Conservation (phyloP, 257 asterid genomes). For the Jasminum sambac region DNA sequence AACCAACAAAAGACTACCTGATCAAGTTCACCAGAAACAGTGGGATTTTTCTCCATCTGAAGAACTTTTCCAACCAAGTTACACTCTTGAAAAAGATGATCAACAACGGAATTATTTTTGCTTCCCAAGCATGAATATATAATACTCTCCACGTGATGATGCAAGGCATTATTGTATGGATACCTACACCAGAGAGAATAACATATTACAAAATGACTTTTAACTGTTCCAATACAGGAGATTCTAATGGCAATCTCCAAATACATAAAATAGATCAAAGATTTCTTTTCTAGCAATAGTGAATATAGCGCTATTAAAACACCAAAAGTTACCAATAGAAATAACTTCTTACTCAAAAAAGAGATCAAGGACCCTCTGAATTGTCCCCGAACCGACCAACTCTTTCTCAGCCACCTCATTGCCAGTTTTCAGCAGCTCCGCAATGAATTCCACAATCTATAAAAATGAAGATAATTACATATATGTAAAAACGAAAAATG, state of each 20-base stretch:
- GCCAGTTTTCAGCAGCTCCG: conserved; percentile 81
- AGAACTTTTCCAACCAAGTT: conserved; percentile 69
- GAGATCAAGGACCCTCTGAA: conserved; percentile 76
- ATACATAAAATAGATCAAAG: neutral
- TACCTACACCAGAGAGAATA: conserved; percentile 52
- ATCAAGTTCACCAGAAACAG: conserved; percentile 50
- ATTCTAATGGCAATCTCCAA: conserved; percentile 14
- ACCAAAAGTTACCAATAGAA: conserved; percentile 10
- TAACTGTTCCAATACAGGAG: neutral
- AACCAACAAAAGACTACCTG: conserved; percentile 42
- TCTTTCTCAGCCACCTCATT: conserved; percentile 82
- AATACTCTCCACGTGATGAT: conserved; percentile 94
- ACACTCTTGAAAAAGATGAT: conserved; percentile 78
- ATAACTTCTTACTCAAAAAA: conserved; percentile 74
- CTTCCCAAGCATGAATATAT: conserved; percentile 84
- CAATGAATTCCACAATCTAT: conserved; percentile 84
- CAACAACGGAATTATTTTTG: conserved; percentile 52
- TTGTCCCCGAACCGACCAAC: conserved; percentile 78
- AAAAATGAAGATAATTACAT: conserved; percentile 22
- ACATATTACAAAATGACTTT: conserved; percentile 12
- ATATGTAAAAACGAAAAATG: neutral
- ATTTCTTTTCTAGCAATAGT: conserved; percentile 1
- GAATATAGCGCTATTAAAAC: neutral
- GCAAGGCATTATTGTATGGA: conserved; percentile 90
- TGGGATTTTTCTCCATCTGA: conserved; percentile 64